Evolutionary conservation across 2,329 filamentous ascomycete species (phyloP), one percentile per base, ranked within the genome.

Genomic region (Endoconidiophora polonica): DNA sequence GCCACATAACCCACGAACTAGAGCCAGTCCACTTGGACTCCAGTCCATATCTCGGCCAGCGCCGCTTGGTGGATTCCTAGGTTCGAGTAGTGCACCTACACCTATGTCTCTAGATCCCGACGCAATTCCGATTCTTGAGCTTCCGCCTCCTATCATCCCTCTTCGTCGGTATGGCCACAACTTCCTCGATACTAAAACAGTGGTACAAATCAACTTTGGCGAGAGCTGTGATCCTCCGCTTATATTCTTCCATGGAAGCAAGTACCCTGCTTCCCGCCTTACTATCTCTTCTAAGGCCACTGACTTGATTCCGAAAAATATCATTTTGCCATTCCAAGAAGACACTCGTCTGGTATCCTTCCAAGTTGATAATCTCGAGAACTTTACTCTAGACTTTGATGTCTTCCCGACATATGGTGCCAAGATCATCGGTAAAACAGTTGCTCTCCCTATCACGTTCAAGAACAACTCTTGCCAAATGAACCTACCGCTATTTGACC

Each of bases 371-470:
- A 91, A 86, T 55, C 70, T 96, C 50, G 86, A 94, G 53, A 83
- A 83, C 0, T 98, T 98, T 64, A 81, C 86, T 14, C 82, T 98
- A 55, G 91, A 98, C 63, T 94, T 98, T 57, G 91, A 98, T 60
- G 87, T 98, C 41, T 98, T 91, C 63, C 90, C 91, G 0, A 94
- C 91, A 0, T 96, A 96, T 61, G 91, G 91, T 46, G 93, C 90
- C 46, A 96, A 94, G 65, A 83, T 96, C 46, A 96, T 98, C 61
- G 91, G 90, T 10, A 93, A 94, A 64, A 93, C 87, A 3, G 87
- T 95, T 48, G 91, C 87, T 12, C 74, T 95, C 24, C 86, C 91
- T 1, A 85, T 81, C 54, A 83, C 87, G 0, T 96, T 98, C 66
- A 81, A 79, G 48, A 78, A 81, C 5, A 53, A 53, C 36, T 43